Base-by-base conservation (phyloP, 1,284 basidiomycete species). In the Papiliotrema nemorosa region DNA sequence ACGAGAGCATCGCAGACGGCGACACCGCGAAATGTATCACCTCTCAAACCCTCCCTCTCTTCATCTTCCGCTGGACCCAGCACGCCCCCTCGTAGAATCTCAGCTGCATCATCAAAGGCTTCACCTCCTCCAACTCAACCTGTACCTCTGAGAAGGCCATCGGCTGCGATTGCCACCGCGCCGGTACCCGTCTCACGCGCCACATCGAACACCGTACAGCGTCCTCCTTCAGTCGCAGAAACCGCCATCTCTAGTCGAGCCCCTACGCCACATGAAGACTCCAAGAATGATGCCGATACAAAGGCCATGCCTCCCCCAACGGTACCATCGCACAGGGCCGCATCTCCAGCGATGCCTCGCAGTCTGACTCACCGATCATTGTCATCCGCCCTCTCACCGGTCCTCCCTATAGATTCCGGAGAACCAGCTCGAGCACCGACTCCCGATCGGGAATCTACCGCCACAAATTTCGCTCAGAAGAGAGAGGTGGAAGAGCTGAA, bases 401-500 rank as follows among this genome's bases (percentile, higher is more conserved):
- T 27, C 9, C 29, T 35, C 20, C 46, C 21, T 27, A 16, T 35
- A 3, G 3, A 10, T 12, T 16, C 31, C 14, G 34, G 12, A 24
- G 37, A 6, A 14, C 18, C 12, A 13, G 22, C 31, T 18, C 29
- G 44, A 37, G 37, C 50, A 5, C n/a, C 47, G 18, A 38, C 52
- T 21, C 51, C 51, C 1, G 51, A 54, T 12, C 47, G 49, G 25
- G 58, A 62, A 2, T 50, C 52, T 3, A 34, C 55, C 2, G 49
- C 34, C 0, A 48, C 54, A 9, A 48, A 53, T 2, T 69, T 66
- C 24, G 55, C 63, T 3, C 60, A 67, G 14, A 71, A 70, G 53
- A 57, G 69, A n/a, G 72, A 75, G 52, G 69, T 85, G 2, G 87
- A 90, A 72, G 90, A 94, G 70, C 77, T 92, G 43, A 83, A 86